Percentiles rank a stretch among this genome's conserved stretches.
Conservation (phyloP, 257 asterid species). For the Plantago major region DNA sequence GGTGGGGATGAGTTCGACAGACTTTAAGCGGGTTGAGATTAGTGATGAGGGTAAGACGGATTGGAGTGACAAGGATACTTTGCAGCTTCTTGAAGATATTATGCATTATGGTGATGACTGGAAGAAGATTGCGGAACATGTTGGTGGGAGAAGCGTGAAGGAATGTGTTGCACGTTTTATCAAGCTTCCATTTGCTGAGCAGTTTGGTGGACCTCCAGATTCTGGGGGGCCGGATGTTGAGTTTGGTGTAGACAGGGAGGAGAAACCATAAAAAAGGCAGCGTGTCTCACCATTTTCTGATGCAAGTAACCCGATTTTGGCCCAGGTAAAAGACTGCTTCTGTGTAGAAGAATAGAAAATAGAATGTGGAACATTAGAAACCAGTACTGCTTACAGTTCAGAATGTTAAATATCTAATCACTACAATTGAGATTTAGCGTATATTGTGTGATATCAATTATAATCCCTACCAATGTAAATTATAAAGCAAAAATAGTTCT, state of each 20-base stretch:
- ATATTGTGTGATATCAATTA: constrained; percentile 10
- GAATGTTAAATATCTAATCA: too few species aligned
- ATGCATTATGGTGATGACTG: constrained; percentile 91
- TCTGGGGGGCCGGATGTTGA: constrained; percentile 60
- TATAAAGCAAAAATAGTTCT: background rate
- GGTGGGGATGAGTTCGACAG: constrained; percentile 60
- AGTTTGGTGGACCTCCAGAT: constrained; percentile 84
- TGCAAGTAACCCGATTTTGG: constrained; percentile 93
- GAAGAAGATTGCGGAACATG: constrained; percentile 88
- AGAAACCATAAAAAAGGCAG: constrained; percentile 47
- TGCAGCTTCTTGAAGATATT: constrained; percentile 83
- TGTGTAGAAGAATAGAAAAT: too few species aligned
- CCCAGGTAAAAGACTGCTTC: constrained; percentile 61
- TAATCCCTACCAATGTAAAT: background rate
- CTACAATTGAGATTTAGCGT: background rate
- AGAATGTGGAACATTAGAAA: too few species aligned
- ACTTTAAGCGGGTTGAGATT: constrained; percentile 85
- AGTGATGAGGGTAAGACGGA: constrained; percentile 74
- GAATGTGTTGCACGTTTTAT: constrained; percentile 86
- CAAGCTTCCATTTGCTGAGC: constrained; percentile 91
- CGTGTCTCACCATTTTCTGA: constrained; percentile 86
- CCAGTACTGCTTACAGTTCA: too few species aligned
- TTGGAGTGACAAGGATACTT: constrained; percentile 85
- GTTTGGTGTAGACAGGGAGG: constrained; percentile 30
- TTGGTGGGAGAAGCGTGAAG: constrained; percentile 68